Base-by-base conservation (phyloP, 148 eudicot genomes). In the Talinum fruticosum region DNA sequence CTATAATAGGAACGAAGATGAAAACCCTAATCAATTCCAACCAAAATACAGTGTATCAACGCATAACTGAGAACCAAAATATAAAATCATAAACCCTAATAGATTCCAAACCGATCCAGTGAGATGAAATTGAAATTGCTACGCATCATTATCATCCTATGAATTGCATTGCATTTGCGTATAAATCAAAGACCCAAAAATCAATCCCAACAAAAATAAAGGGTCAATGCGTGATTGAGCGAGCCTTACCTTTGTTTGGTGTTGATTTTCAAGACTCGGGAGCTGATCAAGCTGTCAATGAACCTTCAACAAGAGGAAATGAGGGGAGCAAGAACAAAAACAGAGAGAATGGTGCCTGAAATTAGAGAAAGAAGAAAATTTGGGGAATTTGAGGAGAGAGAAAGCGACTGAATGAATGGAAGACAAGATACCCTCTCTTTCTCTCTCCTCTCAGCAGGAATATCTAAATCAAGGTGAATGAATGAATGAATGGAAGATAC, bases 31-130 rank as follows among this genome's bases (percentile, higher is more conserved):
- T 33, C 13, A 33, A 2, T 49, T 66, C 33, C 35, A 36, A 44
- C 29, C 41, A 24, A 70, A n/a, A 1, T n/a, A 70, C 33, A 70
- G 7, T 13, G 30, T 0, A 38, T 28, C 73, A 28, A 26, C 34
- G 32, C 57, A 70, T 8, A 4, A 69, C 7, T 41, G 57, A 44
- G 34, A 49, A 24, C 1, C 73, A 15, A 26, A 19, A 69, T 38
- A 23, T 3, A 23, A 69, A 69, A 24, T 18, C 30, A n/a, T 24
- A 74, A 37, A 35, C 59, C 74, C 74, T 49, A 80, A 74, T 75
- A 47, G 65, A 47, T 72, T 66, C 45, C 81, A 49, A 67, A 66
- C 36, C 24, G 29, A n/a, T 24, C 5, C 35, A 12, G 41, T 37
- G 7, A 37, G 41, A 32, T 32, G n/a, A 66, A 66, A 33, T 16